Evolutionary conservation across 2,329 filamentous ascomycete species (phyloP).

Genomic region (Hirsutella rhossiliensis): DNA sequence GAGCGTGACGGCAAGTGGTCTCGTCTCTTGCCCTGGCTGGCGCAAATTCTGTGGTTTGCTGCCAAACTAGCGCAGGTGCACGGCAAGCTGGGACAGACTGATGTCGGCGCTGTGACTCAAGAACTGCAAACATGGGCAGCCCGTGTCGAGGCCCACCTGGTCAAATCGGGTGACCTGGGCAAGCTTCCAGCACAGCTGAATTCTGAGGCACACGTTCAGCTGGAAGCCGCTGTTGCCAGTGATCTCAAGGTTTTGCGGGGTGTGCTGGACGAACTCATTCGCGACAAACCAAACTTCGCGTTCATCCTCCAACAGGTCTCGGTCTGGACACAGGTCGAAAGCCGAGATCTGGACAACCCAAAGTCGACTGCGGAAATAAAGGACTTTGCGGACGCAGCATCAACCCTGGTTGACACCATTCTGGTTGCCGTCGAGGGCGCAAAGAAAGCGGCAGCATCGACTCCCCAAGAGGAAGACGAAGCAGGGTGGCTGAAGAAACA

Average conservation of each 20-base stretch:
- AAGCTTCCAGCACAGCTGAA: slow-evolving; percentile 39
- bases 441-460: slow-evolving; percentile 38
- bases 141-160: slow-evolving; percentile 30
- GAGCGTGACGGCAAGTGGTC: slow-evolving; percentile 11
- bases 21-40: slow-evolving; percentile 44
- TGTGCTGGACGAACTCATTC: slow-evolving; percentile 27
- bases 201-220: slow-evolving; percentile 21
- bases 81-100: slow-evolving; percentile 44
- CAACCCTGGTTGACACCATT: slow-evolving; percentile 59
- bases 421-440: slow-evolving; percentile 71
- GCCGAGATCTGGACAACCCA: slow-evolving; percentile 5
- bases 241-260: slow-evolving; percentile 24
- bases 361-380: slow-evolving; percentile 15
- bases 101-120: slow-evolving; percentile 31
- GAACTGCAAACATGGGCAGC: slow-evolving; percentile 38
- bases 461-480: slow-evolving; percentile 21
- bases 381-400: slow-evolving; percentile 44
- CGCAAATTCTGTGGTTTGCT: slow-evolving; percentile 53
- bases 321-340: slow-evolving; percentile 43
- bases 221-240: slow-evolving; percentile 21
- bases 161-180: slow-evolving; percentile 28
- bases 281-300: slow-evolving; percentile 40
- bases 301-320: slow-evolving; percentile 56
- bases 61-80: slow-evolving; percentile 53
- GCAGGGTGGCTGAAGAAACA: slow-evolving; percentile 25